Percentiles rank a stretch among this genome's conserved stretches.
These are phyloP conservation scores for Suillus clintonianus DNA, from an alignment of 768 basidiomycete species.

Conservation along the genomic window DNA sequence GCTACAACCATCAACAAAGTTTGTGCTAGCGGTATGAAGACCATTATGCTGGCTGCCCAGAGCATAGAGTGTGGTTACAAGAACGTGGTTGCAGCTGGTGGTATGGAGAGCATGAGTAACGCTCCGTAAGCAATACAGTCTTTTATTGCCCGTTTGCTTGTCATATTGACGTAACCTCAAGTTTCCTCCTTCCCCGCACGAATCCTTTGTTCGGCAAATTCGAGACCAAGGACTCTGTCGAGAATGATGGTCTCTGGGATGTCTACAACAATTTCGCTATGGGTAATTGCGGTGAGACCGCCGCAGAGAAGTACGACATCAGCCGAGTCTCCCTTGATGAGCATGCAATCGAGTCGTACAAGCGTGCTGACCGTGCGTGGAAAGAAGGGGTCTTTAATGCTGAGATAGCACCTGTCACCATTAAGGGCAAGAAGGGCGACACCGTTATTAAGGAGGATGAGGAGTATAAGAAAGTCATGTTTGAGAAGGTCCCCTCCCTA, in stretches of 20 bases:
- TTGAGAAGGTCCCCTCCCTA: conserved; percentile 89
- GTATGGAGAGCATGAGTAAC: conserved; percentile 99
- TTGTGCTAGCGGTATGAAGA: conserved; percentile 96
- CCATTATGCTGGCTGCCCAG: conserved; percentile 93
- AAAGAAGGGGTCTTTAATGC: conserved; percentile 78
- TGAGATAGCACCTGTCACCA: conserved; percentile 87
- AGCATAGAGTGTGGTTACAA: conserved; percentile 86
- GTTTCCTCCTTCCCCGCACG: conserved; percentile 80
- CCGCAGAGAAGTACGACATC: conserved; percentile 81
- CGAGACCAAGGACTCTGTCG: conserved; percentile 82
- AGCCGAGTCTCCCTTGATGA: conserved; percentile 85
- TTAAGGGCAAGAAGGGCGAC: conserved; percentile 95
- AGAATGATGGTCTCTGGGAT: conserved; percentile 93
- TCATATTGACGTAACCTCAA: conserved; percentile 27
- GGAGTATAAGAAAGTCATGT: conserved; percentile 96
- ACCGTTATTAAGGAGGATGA: conserved; percentile 91
- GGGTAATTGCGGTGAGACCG: conserved; percentile 94
- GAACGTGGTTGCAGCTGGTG: conserved; percentile 87
- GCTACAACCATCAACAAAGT: conserved; percentile 99
- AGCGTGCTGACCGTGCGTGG: conserved; percentile 92
- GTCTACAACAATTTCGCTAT: conserved; percentile 97
- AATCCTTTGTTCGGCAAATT: conserved; percentile 90
- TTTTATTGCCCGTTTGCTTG: conserved; percentile 2
- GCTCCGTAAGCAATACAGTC: conserved; percentile 74
- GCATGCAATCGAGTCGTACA: conserved; percentile 94